These are phyloP conservation scores for Phanerochaete sordida DNA, from an alignment of 768 basidiomycete species.

Conservation along the genomic window DNA sequence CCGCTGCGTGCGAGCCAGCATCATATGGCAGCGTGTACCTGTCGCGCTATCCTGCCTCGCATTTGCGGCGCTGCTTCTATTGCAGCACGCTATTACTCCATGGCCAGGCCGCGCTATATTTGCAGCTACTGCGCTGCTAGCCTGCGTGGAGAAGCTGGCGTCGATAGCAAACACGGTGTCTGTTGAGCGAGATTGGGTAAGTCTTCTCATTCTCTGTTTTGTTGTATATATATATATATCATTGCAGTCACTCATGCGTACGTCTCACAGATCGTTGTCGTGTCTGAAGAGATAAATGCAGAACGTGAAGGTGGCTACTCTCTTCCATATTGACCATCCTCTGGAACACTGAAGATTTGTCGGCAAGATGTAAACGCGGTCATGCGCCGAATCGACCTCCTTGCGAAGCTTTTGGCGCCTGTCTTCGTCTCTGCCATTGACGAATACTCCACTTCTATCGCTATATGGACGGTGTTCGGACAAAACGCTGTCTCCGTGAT, in stretches of 20 bases:
- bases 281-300: neutral
- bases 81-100: neutral
- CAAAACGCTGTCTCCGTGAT: slow-evolving; percentile 20
- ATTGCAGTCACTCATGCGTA: no score
- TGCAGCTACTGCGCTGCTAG: slow-evolving; percentile 13
- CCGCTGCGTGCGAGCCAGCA: slow-evolving; percentile 17
- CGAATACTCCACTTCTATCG: slow-evolving; percentile 20
- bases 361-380: slow-evolving; percentile 19
- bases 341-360: no score
- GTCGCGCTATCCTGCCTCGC: slow-evolving; percentile 21
- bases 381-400: slow-evolving; percentile 30
- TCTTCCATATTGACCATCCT: no score
- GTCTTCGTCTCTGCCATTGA: slow-evolving; percentile 22
- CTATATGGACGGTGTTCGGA: slow-evolving; percentile 17
- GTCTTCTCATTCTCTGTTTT: no score
- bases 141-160: slow-evolving; percentile 27
- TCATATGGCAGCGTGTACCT: slow-evolving; percentile 16
- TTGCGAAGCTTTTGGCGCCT: slow-evolving; percentile 23
- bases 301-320: neutral
- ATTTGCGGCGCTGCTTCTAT: slow-evolving; percentile 7
- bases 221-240: no score
- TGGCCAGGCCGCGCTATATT: neutral
- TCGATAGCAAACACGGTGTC: slow-evolving; percentile 25
- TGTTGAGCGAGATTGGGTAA: slow-evolving; percentile 28
- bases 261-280: no score